Evolutionary conservation across 345 rosid genomes (phyloP), one percentile per base, ranked within the genome.

Genomic region (Euphorbia peplus): DNA sequence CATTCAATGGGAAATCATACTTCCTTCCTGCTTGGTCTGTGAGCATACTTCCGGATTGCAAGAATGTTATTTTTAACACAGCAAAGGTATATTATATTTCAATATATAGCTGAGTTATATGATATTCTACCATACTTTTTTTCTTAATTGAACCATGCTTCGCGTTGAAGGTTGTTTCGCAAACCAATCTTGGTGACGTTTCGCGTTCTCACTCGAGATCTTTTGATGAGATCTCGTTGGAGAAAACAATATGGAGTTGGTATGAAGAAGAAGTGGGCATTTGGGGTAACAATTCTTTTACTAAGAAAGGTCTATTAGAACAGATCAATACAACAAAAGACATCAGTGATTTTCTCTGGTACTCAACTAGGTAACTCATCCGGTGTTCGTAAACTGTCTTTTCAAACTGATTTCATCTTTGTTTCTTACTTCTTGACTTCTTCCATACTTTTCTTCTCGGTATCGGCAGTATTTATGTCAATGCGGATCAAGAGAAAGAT

Each of bases 11-110:
- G 67, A 73, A 79, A 0, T 37, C 56, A 5, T 83, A 83, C 76
- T 83, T 71, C 67, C 89, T 87, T 68, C 86, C 92, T 5, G 85
- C 92, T 67, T 87, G 91, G 91, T 87, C 91, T 21, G 89, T 87
- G 16, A 87, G 91, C 85, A 85, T 87, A 62, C 87, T 87, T 42
- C 87, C 91, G 15, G 91, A 87, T 67, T 87, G 89, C 61, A 82
- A 71, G 75, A 82, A 82, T 67, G 85, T 82, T 56, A 68, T 85
- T 46, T 83, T 78, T 72, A 87, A 83, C 81, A 85, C 91, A 6
- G 88, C 84, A 29, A 87, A 83, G 88, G 91, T 87, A 77, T 24
- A 11, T 44, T 12, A 18, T 11, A 32, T 2, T 32, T 32, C 35
- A 0, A 66, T 32, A 25, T 35, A 18, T 68, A n/a, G n/a, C n/a